Evolutionary conservation across 139 green algal genomes (phyloP).

Genomic region (Closterium sp.): DNA sequence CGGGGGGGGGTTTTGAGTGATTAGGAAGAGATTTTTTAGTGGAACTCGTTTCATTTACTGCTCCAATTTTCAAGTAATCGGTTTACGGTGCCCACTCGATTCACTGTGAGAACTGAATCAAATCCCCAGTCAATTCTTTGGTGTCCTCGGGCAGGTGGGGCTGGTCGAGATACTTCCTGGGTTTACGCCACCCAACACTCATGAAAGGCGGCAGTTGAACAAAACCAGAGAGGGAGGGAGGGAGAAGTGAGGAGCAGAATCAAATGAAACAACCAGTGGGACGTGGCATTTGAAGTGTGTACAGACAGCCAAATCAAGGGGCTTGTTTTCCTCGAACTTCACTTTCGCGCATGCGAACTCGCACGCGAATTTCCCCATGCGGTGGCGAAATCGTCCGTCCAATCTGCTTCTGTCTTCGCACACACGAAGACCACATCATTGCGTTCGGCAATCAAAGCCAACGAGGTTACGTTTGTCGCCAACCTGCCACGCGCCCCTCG

Average conservation of each 20-base stretch:
- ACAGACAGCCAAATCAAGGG: neutral
- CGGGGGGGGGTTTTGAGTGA: too few relatives aligned
- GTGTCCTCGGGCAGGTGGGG: too few relatives aligned
- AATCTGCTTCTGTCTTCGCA: neutral
- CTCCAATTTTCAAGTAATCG: too few relatives aligned
- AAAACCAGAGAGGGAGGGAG: neutral
- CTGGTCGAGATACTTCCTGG: neutral
- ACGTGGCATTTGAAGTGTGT: neutral
- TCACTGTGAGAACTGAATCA: too few relatives aligned
- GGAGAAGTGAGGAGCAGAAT: neutral
- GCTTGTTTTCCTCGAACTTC: neutral
- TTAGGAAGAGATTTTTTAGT: too few relatives aligned
- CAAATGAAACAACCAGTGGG: neutral
- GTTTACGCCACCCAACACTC: neutral
- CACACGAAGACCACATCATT: neutral
- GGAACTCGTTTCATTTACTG: too few relatives aligned
- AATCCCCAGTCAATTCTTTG: too few relatives aligned
- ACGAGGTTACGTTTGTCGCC: neutral
- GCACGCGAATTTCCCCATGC: neutral
- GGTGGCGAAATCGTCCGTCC: neutral
- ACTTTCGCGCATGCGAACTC: neutral
- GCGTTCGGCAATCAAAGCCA: neutral
- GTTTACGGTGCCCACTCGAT: too few relatives aligned
- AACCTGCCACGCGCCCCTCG: neutral
- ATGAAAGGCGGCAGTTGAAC: neutral